Evolutionary conservation across 1,139 yeast genomes (phyloP), one percentile per base, ranked within the genome.

Genomic region (Scheffersomyces insectosa): DNA sequence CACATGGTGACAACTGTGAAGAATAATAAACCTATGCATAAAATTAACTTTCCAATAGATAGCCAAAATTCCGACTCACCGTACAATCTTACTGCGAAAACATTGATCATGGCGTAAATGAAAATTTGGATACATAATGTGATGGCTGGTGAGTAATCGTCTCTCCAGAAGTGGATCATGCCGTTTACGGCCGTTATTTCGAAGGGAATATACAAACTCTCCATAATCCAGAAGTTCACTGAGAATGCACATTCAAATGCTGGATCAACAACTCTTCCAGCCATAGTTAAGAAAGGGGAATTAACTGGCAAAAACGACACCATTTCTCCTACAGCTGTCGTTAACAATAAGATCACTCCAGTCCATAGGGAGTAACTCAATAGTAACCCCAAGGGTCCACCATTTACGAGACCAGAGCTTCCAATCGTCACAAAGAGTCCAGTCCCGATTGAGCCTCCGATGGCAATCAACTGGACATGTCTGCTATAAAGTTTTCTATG

Each of bases 21-120:
- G 29, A 83, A 55, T 50, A 88, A 79, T 37, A 88, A 72, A 0
- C 95, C 96, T 37, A 84, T 62, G 41, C 89, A 87, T 37, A 88
- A 68, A 2, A 86, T 51, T 38, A 88, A 80, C 62, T 88, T 88
- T 40, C 87, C 85, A 40, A 88, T 70, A 4, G 91, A 81, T 28
- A 87, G 66, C 91, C 91, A 86, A 59, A 87, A 88, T 63, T 88
- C 96, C 39, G 79, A 65, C 59, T 88, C 96, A 33, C 96, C 96
- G 58, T 84, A 88, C 43, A 76, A 70, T 45, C 75, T 72, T 33
- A 88, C 96, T 0, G 93, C 90, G 53, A 85, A 79, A 20, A 86
- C 63, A 50, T 88, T 85, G 51, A 88, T 83, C 30, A 77, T 47
- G 31, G 81, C 75, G 56, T 86, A 87, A 25, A 84, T 62, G 14